Percentiles rank a stretch among this genome's conserved stretches.
These are phyloP conservation scores for Cercophora newfieldiana DNA, from an alignment of 495 filamentous ascomycete genomes.

Conservation along the genomic window DNA sequence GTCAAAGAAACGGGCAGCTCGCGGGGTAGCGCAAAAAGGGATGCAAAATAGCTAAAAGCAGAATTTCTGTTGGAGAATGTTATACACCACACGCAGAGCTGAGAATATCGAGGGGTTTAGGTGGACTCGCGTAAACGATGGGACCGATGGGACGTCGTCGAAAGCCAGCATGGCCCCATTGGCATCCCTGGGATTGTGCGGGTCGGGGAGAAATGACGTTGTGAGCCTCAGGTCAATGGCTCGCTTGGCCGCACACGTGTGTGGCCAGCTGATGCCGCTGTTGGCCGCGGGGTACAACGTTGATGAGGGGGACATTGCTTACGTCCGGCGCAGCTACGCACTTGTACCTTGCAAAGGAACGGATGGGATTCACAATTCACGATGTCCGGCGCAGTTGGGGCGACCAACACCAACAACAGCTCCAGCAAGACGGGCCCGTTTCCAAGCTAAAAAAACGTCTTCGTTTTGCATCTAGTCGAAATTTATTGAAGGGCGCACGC, in stretches of 20 bases:
- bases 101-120: neutral
- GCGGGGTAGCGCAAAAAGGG: neutral
- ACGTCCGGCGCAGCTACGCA: too few relatives aligned
- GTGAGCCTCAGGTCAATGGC: neutral
- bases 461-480: neutral
- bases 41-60: neutral
- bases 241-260: neutral
- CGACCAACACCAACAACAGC: too few relatives aligned
- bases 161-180: constrained; percentile 15
- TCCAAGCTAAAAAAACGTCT: too few relatives aligned
- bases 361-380: too few relatives aligned
- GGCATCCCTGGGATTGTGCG: neutral
- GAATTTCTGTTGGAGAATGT: neutral
- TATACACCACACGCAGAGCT: neutral
- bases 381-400: too few relatives aligned
- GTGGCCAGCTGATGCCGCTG: neutral
- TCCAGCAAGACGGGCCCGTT: neutral
- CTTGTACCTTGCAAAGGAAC: too few relatives aligned
- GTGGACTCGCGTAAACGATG: neutral
- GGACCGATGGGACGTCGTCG: neutral
- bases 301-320: neutral
- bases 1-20: neutral
- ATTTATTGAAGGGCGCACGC: neutral
- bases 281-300: neutral
- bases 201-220: constrained; percentile 9